Conservation (phyloP, 192 early-diverging fungal genomes). For the Entomortierella lignicola region DNA sequence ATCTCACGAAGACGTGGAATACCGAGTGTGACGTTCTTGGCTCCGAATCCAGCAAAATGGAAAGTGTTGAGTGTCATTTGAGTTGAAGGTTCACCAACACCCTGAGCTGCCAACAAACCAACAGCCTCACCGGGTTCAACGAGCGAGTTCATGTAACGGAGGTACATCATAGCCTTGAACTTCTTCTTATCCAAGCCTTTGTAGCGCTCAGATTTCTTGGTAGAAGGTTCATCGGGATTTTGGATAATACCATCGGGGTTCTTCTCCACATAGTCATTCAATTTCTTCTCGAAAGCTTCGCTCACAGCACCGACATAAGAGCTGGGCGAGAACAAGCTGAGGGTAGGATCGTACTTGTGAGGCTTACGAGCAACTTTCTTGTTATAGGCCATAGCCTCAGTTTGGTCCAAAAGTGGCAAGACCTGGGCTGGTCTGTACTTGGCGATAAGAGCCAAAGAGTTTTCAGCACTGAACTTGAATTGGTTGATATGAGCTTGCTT, state of each 20-base stretch:
- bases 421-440: constrained; percentile 83
- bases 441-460: constrained; percentile 82
- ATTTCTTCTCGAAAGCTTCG: constrained; percentile 81
- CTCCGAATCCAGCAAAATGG: constrained; percentile 96
- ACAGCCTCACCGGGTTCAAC: constrained; percentile 99
- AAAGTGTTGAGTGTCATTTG: constrained; percentile 99
- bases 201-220: constrained; percentile 70
- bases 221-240: constrained; percentile 52
- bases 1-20: constrained; percentile 99
- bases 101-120: constrained; percentile 96
- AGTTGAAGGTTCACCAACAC: constrained; percentile 98
- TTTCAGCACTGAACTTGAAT: constrained; percentile 95
- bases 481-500: constrained; percentile 91
- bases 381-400: constrained; percentile 76
- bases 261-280: constrained; percentile 77
- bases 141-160: constrained; percentile 94
- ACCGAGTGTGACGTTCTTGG: constrained; percentile 99
- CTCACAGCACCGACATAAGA: constrained; percentile 89
- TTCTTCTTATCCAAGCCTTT: constrained; percentile 67
- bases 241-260: constrained; percentile 79
- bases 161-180: constrained; percentile 93
- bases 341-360: constrained; percentile 79
- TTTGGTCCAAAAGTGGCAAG: constrained; percentile 73
- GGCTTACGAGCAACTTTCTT: constrained; percentile 84
- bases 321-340: constrained; percentile 84